Conservation (phyloP, 495 filamentous ascomycete species). For the Neurospora sp. region DNA sequence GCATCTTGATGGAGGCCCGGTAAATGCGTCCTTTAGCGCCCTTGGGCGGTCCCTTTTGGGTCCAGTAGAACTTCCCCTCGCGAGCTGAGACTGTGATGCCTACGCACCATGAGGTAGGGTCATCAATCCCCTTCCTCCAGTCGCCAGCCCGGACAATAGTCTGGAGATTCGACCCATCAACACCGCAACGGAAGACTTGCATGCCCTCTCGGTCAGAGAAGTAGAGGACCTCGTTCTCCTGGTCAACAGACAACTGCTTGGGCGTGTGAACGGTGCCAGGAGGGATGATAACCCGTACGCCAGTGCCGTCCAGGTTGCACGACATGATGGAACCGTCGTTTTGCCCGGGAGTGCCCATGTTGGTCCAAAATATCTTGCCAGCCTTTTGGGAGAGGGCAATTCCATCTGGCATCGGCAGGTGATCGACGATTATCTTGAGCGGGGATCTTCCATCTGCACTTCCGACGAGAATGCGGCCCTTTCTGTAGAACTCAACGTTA, state of each 20-base stretch:
- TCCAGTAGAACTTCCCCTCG: slow-evolving; percentile 42
- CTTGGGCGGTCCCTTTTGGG: slow-evolving; percentile 46
- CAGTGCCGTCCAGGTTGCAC: slow-evolving; percentile 34
- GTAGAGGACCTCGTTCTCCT: slow-evolving; percentile 28
- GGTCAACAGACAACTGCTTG: slow-evolving; percentile 37
- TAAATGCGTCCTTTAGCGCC: slow-evolving; percentile 36
- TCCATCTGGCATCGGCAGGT: slow-evolving; percentile 30
- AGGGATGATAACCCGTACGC: slow-evolving; percentile 22
- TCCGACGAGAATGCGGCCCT: slow-evolving; percentile 18
- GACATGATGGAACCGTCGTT: slow-evolving; percentile 37
- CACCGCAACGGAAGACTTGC: slow-evolving; percentile 33
- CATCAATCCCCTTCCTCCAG: slow-evolving; percentile 9
- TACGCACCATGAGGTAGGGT: slow-evolving; percentile 42
- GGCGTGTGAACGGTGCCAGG: slow-evolving; percentile 38
- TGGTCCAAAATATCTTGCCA: slow-evolving; percentile 37
- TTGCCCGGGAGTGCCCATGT: slow-evolving; percentile 31
- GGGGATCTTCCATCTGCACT: slow-evolving; percentile 15
- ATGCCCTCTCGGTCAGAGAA: slow-evolving; percentile 48
- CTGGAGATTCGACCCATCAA: slow-evolving; percentile 37
- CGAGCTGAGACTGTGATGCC: slow-evolving; percentile 34
- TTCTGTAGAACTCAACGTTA: slow-evolving; percentile 1
- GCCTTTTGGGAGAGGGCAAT: slow-evolving; percentile 24
- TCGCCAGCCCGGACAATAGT: slow-evolving; percentile 30
- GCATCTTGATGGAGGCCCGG: slow-evolving; percentile 27
- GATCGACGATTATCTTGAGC: slow-evolving; percentile 8